Percentiles rank a stretch among this genome's conserved stretches.
Evolutionary conservation across 768 basidiomycete species (phyloP).

Genomic region (Crucibulum laeve): DNA sequence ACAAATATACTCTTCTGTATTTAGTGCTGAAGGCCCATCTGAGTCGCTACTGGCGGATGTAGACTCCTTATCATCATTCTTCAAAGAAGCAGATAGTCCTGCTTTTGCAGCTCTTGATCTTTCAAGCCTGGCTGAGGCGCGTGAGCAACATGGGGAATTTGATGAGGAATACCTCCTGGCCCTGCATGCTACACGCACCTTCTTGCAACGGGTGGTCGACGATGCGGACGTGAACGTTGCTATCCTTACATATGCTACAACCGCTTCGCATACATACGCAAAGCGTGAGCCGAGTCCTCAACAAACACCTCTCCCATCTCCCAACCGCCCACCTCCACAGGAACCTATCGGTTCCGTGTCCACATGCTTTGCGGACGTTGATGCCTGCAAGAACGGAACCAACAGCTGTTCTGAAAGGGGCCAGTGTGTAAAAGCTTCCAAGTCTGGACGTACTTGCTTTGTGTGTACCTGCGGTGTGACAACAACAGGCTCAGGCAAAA

Average conservation of each 20-base stretch:
- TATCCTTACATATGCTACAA: constrained; percentile 43
- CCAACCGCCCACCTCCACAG: constrained; percentile 34
- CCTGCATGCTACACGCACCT: constrained; percentile 36
- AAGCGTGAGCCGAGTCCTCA: constrained; percentile 36
- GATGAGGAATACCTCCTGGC: constrained; percentile 55
- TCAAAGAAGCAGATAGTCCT: constrained; percentile 43
- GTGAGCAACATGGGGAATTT: constrained; percentile 36
- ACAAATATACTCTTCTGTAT: constrained; percentile 53
- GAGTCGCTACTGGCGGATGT: constrained; percentile 21
- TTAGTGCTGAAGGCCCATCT: constrained; percentile 26
- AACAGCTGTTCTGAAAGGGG: constrained; percentile 68
- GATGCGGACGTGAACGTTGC: constrained; percentile 40
- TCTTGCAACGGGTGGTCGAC: constrained; percentile 41
- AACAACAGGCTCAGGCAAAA: constrained; percentile 44
- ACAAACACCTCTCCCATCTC: constrained; percentile 44
- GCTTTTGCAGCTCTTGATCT: constrained; percentile 65
- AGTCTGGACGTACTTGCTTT: constrained; percentile 53
- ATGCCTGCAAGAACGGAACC: constrained; percentile 60
- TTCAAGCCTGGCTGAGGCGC: constrained; percentile 43
- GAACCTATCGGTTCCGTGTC: constrained; percentile 56
- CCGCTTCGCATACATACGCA: constrained; percentile 14
- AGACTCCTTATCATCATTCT: constrained; percentile 44
- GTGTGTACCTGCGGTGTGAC: constrained; percentile 49
- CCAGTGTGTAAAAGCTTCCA: constrained; percentile 54
- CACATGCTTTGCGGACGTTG: constrained; percentile 54